Evolutionary conservation across 192 early-diverging fungal genomes (phyloP).

Genomic region (Dispira parvispora): DNA sequence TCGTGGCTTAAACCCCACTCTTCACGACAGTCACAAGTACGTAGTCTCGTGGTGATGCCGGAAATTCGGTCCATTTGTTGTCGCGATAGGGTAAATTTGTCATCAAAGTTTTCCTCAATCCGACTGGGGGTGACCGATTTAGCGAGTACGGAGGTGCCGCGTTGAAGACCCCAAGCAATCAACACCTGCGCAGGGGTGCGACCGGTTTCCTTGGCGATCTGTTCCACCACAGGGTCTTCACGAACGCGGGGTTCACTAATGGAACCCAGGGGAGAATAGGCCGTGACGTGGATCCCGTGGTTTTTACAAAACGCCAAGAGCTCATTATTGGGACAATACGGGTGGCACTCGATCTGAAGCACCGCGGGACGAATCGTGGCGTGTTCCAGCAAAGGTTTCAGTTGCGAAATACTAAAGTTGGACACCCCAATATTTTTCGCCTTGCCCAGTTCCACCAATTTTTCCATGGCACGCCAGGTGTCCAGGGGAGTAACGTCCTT

Average conservation of each 20-base stretch:
- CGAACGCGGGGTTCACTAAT: conserved; percentile 16
- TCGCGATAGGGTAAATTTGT: background rate
- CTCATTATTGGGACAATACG: conserved; percentile 37
- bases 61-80: background rate
- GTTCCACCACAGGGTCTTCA: conserved; percentile 30
- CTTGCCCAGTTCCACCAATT: conserved; percentile 47
- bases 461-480: conserved; percentile 76
- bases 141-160: conserved; percentile 64
- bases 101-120: conserved; percentile 32
- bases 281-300: conserved; percentile 57
- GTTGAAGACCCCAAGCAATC: conserved; percentile 54
- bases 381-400: conserved; percentile 44
- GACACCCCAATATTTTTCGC: conserved; percentile 70
- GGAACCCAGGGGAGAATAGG: conserved; percentile 67
- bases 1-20: background rate
- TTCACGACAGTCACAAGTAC: background rate
- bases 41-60: background rate
- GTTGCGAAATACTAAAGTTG: conserved; percentile 48
- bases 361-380: conserved; percentile 60
- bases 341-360: conserved; percentile 79
- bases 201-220: conserved; percentile 50
- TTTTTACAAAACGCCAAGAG: conserved; percentile 54
- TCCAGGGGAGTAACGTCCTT: conserved; percentile 39
- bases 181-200: conserved; percentile 54
- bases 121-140: conserved; percentile 52